Evolutionary conservation across 306 rosid genomes (phyloP).

Genomic region (Castanea crenata): DNA sequence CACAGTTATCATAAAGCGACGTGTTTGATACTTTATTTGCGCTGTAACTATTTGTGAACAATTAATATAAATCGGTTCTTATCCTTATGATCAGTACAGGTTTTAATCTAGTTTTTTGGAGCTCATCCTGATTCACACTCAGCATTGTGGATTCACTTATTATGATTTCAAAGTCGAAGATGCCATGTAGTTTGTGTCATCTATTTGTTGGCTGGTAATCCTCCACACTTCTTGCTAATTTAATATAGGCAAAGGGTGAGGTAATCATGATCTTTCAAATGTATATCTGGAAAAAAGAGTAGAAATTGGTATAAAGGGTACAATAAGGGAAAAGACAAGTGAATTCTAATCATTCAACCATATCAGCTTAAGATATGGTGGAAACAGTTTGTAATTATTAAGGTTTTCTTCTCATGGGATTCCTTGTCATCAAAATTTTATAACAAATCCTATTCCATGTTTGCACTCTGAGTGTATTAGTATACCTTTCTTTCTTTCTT

Average conservation of each 20-base stretch:
- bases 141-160: neutral
- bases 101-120: constrained; percentile 1
- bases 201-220: neutral
- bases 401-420: neutral
- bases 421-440: neutral
- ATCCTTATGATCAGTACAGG: constrained; percentile 23
- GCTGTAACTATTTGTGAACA: constrained; percentile 7
- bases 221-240: neutral
- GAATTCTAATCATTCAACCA: neutral
- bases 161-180: neutral
- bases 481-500: neutral
- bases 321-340: neutral
- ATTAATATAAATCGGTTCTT: constrained; percentile 23
- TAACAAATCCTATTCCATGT: neutral
- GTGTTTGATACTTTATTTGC: constrained; percentile 2
- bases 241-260: neutral
- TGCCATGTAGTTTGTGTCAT: neutral
- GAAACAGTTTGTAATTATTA: neutral
- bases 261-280: neutral
- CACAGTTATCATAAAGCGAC: neutral
- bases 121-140: constrained; percentile 1
- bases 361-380: neutral
- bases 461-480: neutral
- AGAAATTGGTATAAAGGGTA: neutral
- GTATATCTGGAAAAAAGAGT: neutral